Evolutionary conservation across 176 grass and related monocot species (phyloP), one percentile per base, ranked within the genome.

Genomic region (Bolboschoenus planiculmis): DNA sequence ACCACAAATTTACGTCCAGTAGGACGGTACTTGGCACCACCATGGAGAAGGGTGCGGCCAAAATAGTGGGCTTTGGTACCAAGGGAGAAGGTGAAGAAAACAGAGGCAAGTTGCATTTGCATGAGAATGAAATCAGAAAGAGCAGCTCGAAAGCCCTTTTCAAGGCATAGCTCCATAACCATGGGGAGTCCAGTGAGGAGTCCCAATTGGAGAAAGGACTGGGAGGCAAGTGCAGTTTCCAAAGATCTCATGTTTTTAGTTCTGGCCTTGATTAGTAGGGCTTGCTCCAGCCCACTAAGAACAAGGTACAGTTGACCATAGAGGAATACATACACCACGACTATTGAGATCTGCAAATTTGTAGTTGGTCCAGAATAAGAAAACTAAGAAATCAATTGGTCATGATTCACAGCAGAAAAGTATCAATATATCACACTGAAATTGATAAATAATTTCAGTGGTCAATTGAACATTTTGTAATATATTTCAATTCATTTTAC

Each of bases 1-100:
- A 85, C 95, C 56, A 97, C 92, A 88, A 97, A 97, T 88, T 92
- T 92, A 48, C 90, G 92, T 20, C 92, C 95, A 30, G 92, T 97
- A 43, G 92, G 92, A 16, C 92, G 68, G 51, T 97, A 92, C 74
- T 92, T 97, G 50, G 95, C 92, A 20, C 92, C 95, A 63, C 95
- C 95, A 83, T 97, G 95, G 27, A 97, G 88, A 88, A 97, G 91
- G 40, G 92, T 97, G 85, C 92, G 90, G 10, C 92, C 95, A 67
- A 94, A 97, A 80, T 92, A 90, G 66, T 97, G 95, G 34, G 92
- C 87, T 83, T 97, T 97, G 66, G 95, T 97, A 91, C 95, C 95
- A 44, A 97, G 95, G 58, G 95, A 94, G 58, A 97, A 97, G 11
- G 95, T 97, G 85, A 97, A 97, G 81, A 97, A 97, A 83, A 97